A percentile compares a stretch with the other conserved stretches of the same genome.
Evolutionary conservation across 164 flowering plant genomes (phyloP).

Genomic region (Liriodendron chinense): DNA sequence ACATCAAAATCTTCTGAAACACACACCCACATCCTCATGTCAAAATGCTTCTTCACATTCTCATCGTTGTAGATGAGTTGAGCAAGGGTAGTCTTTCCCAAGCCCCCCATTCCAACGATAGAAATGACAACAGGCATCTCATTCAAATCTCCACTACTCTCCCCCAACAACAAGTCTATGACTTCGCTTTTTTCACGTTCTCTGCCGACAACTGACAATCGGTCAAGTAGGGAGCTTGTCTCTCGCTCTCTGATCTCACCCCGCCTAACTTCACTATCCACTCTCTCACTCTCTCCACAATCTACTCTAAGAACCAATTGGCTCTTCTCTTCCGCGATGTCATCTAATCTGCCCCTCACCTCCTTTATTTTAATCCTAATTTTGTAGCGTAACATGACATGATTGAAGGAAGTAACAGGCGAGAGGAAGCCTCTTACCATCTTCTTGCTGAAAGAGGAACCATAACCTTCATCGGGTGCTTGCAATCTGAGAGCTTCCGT

Average conservation of each 20-base stretch:
- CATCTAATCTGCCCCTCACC: background rate
- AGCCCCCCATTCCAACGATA: constrained; percentile 3
- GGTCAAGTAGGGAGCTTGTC: background rate
- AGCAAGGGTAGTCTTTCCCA: constrained; percentile 7
- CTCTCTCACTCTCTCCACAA: background rate
- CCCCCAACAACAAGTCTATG: background rate
- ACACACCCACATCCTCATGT: background rate
- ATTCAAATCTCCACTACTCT: background rate
- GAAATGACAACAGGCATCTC: background rate
- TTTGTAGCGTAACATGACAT: background rate
- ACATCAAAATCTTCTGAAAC: background rate
- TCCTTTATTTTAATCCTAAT: background rate
- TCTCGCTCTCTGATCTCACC: background rate
- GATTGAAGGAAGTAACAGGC: background rate
- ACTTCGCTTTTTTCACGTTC: background rate
- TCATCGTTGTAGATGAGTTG: background rate
- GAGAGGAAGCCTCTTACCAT: background rate
- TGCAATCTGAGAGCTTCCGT: background rate
- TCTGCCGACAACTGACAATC: background rate
- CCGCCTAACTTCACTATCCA: background rate
- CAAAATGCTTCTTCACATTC: background rate
- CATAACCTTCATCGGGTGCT: background rate
- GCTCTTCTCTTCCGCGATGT: background rate
- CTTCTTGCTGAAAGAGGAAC: background rate
- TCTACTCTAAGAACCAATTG: background rate